These are phyloP conservation scores for Thelephora terrestris DNA, from an alignment of 1,284 basidiomycete genomes.

Conservation along the genomic window DNA sequence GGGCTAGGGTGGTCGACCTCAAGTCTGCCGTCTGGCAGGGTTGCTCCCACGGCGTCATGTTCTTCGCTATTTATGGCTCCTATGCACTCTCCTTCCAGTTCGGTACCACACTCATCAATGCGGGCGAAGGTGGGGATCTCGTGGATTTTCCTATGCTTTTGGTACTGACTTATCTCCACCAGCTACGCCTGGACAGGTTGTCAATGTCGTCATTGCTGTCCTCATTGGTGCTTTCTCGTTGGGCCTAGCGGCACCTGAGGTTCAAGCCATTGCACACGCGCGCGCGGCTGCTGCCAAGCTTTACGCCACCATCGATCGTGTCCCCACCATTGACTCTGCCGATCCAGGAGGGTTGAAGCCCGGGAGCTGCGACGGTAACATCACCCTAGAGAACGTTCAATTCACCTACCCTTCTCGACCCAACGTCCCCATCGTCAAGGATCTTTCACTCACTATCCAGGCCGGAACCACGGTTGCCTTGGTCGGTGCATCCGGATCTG, in stretches of 20 bases:
- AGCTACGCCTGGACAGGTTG: conserved; percentile 61
- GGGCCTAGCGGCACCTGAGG: conserved; percentile 68
- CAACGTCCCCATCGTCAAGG: conserved; percentile 74
- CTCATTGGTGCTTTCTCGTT: conserved; percentile 87
- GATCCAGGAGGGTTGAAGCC: conserved; percentile 64
- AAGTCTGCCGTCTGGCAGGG: conserved; percentile 63
- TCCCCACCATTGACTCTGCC: conserved; percentile 79
- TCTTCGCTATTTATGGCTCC: conserved; percentile 73
- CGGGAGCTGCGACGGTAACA: conserved; percentile 63
- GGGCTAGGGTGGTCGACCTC: conserved; percentile 51
- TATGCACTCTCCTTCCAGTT: conserved; percentile 74
- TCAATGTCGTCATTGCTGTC: conserved; percentile 80
- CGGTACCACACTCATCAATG: conserved; percentile 74
- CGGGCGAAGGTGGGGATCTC: conserved; percentile 36
- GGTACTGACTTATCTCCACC: neutral
- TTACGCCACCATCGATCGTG: conserved; percentile 84
- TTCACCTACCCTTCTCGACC: conserved; percentile 93
- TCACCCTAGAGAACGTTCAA: conserved; percentile 66
- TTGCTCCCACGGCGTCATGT: conserved; percentile 58
- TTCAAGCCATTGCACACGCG: conserved; percentile 78
- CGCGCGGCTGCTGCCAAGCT: conserved; percentile 92
- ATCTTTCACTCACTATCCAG: conserved; percentile 55
- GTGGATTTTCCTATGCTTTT: neutral
- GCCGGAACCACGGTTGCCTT: conserved; percentile 79
- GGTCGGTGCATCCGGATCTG: conserved; percentile 86